Evolutionary conservation across 2,329 filamentous ascomycete genomes (phyloP), one percentile per base, ranked within the genome.

Genomic region (Bimuria novae-zelandiae): DNA sequence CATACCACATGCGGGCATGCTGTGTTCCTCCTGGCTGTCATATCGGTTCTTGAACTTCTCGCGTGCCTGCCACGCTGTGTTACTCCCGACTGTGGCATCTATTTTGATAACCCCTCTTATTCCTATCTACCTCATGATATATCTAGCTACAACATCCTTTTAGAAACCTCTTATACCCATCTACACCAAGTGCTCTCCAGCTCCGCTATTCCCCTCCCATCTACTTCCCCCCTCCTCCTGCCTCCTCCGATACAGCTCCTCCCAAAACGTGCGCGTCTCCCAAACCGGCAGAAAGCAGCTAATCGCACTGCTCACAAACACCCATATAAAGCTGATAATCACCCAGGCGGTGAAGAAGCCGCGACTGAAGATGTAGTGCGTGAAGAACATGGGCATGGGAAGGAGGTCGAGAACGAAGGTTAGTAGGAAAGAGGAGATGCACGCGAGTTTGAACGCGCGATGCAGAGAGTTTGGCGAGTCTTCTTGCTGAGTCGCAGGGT

Each of bases 311-410:
- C 65, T 70, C 7, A 57, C 60, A 67, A 77, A 78, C 2, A 77
- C 73, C 76, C 75, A 78, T 11, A 74, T 63, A 46, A 78, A 77
- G 32, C 68, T 70, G 14, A 77, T 61, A 0, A 78, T 69, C 6
- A 76, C 71, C 73, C 75, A 77, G 0, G 64, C 75, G 0, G 69
- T 73, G 52, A 78, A 78, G 59, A 78, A 77, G 0, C 67, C 60
- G 23, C 70, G 65, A 23, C 64, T 72, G 54, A 75, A 77, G 19
- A 77, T 65, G 51, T 77, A 77, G 1, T 71, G 62, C 0, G 69
- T 70, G 49, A 76, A 72, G 59, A 77, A 77, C 61, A 78, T 75
- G 3, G 74, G 74, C 57, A 76, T 75, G 0, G 74, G 74, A 1
- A 75, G 52, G 41, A 77, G 72, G 53, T 76, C 75, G 53, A 78